Evolutionary conservation across 495 filamentous ascomycete species (phyloP), one percentile per base, ranked within the genome.

Genomic region (Sabuloglossum arenarium): DNA sequence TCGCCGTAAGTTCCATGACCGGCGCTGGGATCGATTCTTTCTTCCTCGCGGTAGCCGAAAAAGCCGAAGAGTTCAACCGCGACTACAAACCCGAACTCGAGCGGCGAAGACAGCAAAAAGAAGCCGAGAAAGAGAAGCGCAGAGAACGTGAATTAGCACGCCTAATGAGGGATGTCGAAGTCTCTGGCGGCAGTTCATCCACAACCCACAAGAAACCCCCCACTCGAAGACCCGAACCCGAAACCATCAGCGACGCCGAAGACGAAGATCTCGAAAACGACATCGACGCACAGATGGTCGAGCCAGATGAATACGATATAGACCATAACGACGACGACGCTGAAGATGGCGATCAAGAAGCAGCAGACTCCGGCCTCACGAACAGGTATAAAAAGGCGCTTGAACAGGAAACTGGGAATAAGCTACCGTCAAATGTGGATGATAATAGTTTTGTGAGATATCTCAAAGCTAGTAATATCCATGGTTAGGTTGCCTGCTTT

Each of bases 81-180:
- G 91, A 97, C 62, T 99, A 99, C 66, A 81, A 80, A 61, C 93
- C 91, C 0, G 93, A 95, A 65, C 76, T 96, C 53, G 88, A 94
- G 69, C 77, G 79, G 53, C 76, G 84, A 65, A 75, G 79, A 61
- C 75, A 80, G 56, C 80, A 87, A 66, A 75, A 84, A 16, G 86
- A 93, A 54, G 75, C 83, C 58, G 74, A 75, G 54, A 89, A 88
- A 70, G 69, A 75, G 24, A 75, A 78, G 56, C 70, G 73, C 56
- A 73, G 86, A 34, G 79, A 94, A 63, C 75, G 83, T 62, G 89
- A 97, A 64, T 70, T 97, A 39, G 82, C 84, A 25, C 86, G 84
- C 73, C 72, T 97, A 68, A 95, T 99, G 90, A 84, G 83, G 64
- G 91, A 90, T 60, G 90, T 99, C 85, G 76, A 78, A 31, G 82